Base-by-base conservation (phyloP, 805 yeast species). In the Kazachstania taianensis region DNA sequence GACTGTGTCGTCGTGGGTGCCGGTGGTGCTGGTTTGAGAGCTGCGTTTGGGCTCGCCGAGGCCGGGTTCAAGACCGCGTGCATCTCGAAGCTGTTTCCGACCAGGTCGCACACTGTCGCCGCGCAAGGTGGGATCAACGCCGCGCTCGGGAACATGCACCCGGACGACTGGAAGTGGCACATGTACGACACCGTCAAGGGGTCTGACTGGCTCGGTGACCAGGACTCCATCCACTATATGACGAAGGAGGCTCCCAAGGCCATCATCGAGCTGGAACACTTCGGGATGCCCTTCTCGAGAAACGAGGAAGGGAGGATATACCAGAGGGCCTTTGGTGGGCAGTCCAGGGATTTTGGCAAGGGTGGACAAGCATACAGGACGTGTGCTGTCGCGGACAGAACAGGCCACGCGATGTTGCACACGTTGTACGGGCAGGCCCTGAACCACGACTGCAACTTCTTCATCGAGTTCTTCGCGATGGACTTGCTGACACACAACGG, bases 61-160 rank as follows among this genome's bases (percentile, higher is more conserved):
- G 94, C 94, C 37, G 98, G 98, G 30, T 89, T 72, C 70, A 89
- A 92, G 64, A 89, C 96, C 31, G 98, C 98, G 25, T 92, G 98
- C 75, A 76, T 89, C 51, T 80, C 96, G 48, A 89, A 89, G 67
- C 75, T 89, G 54, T 89, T 89, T 73, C 98, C 97, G 38, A 89
- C 98, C 20, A 81, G 98, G 67, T 87, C 96, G 14, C 98, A 89
- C 62, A 89, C 98, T 15, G 98, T 89, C 35, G 97, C 97, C 39
- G 98, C 98, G 35, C 98, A 89, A 67, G 98, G 98, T 67, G 98
- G 98, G 69, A 92, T 89, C 66, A 89, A 89, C 57, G 98, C 97
- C 48, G 98, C 98, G 20, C 72, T 89, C 47, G 98, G 97, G 50
- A 89, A 89, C 72, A 89, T 89, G 95, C 97, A 92, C 69, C 72